phyloP scores from a whole-genome alignment of 78 protist species.

The slime mould (Dictyostelium discoideum) region DNA sequence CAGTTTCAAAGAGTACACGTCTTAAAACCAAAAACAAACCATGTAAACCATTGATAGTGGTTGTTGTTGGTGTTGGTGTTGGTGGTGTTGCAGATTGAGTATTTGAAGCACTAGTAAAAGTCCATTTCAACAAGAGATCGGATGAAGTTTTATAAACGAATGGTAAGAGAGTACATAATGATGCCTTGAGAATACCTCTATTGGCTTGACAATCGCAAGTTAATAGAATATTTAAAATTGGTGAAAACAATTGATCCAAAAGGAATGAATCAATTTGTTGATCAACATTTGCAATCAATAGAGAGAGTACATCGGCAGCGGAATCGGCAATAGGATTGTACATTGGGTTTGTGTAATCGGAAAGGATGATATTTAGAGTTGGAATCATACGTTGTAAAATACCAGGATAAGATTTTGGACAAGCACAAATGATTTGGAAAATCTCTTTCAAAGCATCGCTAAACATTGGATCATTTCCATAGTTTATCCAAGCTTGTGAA shows the following conservation, averaged over 20 bases:
- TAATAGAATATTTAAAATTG: constrained; percentile 10
- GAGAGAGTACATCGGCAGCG: neutral
- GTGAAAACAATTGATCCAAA: constrained; percentile 7
- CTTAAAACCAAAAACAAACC: neutral
- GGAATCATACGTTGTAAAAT: constrained; percentile 19
- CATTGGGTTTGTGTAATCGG: neutral
- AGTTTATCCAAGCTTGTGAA: neutral
- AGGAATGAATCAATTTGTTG: neutral
- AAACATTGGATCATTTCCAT: constrained; percentile 14
- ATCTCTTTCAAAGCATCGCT: constrained; percentile 16
- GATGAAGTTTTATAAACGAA: constrained; percentile 16
- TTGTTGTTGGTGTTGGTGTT: too few species aligned
- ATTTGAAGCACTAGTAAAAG: neutral
- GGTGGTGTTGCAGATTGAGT: neutral
- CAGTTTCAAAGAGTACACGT: neutral
- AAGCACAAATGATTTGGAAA: neutral
- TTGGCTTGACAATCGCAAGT: neutral
- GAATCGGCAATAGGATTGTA: constrained; percentile 15
- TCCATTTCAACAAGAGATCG: neutral
- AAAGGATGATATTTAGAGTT: constrained; percentile 18
- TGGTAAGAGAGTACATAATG: neutral
- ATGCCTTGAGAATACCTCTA: neutral
- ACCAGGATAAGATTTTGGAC: constrained; percentile 42
- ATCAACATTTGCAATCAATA: neutral
- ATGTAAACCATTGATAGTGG: neutral